Conservation (phyloP, 2,329 filamentous ascomycete species). For the Pestalotiopsis sp. region DNA sequence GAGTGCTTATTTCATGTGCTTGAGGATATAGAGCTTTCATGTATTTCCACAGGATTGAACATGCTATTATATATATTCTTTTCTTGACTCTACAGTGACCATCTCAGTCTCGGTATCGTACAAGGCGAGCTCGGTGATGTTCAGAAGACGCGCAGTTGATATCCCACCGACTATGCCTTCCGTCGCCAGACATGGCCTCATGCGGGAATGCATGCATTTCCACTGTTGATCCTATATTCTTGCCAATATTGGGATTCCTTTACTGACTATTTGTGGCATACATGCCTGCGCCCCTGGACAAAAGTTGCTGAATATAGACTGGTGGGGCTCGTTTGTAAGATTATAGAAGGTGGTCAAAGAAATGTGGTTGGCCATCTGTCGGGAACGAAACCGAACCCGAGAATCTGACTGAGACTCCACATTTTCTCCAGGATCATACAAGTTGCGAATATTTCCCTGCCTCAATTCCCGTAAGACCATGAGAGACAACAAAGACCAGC, state of each 20-base stretch:
- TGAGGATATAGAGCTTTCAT: not conserved
- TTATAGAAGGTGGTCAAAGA: not conserved
- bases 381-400: constrained; percentile 6
- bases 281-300: not conserved
- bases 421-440: not conserved
- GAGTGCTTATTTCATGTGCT: not conserved
- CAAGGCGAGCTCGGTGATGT: not conserved
- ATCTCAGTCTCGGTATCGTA: not conserved
- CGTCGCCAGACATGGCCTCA: not conserved
- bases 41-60: not conserved
- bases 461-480: not conserved
- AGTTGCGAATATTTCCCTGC: not conserved
- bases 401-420: not conserved
- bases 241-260: not conserved
- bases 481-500: not conserved
- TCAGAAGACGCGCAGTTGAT: not conserved
- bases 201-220: not conserved
- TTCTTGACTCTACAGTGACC: not conserved
- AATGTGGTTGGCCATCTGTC: not conserved
- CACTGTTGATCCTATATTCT: not conserved
- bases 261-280: not conserved
- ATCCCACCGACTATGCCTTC: not conserved
- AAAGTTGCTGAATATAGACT: not conserved
- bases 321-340: not conserved
- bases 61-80: not conserved